Percentiles rank a stretch among this genome's conserved stretches.
Evolutionary conservation across 2,329 filamentous ascomycete species (phyloP).

Genomic region (Rugonectria rugulosa): DNA sequence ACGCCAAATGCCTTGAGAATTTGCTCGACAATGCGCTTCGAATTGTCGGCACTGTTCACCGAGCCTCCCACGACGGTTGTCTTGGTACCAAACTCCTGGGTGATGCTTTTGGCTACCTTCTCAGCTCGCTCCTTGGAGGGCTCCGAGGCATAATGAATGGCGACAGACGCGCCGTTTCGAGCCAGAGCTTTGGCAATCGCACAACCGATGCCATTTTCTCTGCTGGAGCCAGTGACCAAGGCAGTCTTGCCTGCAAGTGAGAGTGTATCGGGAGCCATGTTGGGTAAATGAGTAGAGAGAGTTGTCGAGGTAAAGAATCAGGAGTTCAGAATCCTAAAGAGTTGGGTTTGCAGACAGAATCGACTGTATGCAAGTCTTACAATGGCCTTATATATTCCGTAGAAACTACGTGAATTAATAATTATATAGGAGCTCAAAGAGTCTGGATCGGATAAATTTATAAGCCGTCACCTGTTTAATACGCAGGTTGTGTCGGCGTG

Average conservation of each 20-base stretch:
- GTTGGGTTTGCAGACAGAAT: too few relatives aligned
- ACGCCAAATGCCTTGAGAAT: slow-evolving; percentile 41
- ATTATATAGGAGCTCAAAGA: too few relatives aligned
- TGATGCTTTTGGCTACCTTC: slow-evolving; percentile 38
- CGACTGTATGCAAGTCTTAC: too few relatives aligned
- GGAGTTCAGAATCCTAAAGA: too few relatives aligned
- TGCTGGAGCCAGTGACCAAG: slow-evolving; percentile 51
- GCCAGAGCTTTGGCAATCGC: slow-evolving; percentile 46
- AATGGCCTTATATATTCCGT: too few relatives aligned
- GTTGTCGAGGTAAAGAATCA: background rate
- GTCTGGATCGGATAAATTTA: too few relatives aligned
- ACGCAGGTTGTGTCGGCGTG: too few relatives aligned
- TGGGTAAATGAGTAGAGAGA: background rate
- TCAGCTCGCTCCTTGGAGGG: slow-evolving; percentile 37
- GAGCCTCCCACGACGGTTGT: slow-evolving; percentile 42
- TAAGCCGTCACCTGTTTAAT: too few relatives aligned
- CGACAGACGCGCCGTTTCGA: slow-evolving; percentile 47
- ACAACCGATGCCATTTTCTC: slow-evolving; percentile 50
- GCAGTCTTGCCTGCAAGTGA: slow-evolving; percentile 50
- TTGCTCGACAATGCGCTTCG: slow-evolving; percentile 41
- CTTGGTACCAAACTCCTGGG: slow-evolving; percentile 36
- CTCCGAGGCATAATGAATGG: slow-evolving; percentile 48
- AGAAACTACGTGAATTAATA: too few relatives aligned
- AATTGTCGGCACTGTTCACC: slow-evolving; percentile 18
- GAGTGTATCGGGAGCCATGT: slow-evolving; percentile 19